These are phyloP conservation scores for Cutaneotrichosporon cutaneum DNA, from an alignment of 1,284 basidiomycete genomes.

Conservation along the genomic window DNA sequence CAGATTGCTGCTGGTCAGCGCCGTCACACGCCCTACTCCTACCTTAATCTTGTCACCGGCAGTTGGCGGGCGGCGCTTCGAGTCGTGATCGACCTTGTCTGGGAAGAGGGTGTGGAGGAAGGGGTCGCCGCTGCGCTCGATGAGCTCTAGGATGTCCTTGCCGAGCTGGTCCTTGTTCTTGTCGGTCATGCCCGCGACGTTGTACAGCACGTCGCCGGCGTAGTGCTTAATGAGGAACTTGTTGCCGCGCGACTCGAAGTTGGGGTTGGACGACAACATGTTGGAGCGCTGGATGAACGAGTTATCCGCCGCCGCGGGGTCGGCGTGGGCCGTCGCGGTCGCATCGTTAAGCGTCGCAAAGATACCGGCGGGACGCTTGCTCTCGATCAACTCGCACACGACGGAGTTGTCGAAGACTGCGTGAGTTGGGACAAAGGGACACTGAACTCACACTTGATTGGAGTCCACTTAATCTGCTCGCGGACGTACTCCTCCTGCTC, in stretches of 20 bases:
- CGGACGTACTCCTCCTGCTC: constrained; percentile 99
- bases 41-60: constrained; percentile 93
- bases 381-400: constrained; percentile 97
- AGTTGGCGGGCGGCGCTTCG: constrained; percentile 96
- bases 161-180: constrained; percentile 98
- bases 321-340: constrained; percentile 96
- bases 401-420: constrained; percentile 59
- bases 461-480: constrained; percentile 87
- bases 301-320: constrained; percentile 93
- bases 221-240: constrained; percentile 93
- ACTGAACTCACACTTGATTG: constrained; percentile 70
- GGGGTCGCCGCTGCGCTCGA: constrained; percentile 72
- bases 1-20: constrained; percentile 62
- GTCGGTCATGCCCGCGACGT: constrained; percentile 96
- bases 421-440: not conserved
- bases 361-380: constrained; percentile 91
- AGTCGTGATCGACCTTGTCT: constrained; percentile 90
- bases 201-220: constrained; percentile 98
- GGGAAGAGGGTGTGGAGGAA: constrained; percentile 91
- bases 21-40: not conserved
- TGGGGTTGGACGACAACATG: constrained; percentile 74
- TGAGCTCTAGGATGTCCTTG: constrained; percentile 90
- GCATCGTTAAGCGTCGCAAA: constrained; percentile 98
- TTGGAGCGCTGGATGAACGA: constrained; percentile 93
- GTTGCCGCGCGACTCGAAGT: constrained; percentile 86